Evolutionary conservation across 78 protist genomes (phyloP).

Genomic region (Protostelium mycophagum): DNA sequence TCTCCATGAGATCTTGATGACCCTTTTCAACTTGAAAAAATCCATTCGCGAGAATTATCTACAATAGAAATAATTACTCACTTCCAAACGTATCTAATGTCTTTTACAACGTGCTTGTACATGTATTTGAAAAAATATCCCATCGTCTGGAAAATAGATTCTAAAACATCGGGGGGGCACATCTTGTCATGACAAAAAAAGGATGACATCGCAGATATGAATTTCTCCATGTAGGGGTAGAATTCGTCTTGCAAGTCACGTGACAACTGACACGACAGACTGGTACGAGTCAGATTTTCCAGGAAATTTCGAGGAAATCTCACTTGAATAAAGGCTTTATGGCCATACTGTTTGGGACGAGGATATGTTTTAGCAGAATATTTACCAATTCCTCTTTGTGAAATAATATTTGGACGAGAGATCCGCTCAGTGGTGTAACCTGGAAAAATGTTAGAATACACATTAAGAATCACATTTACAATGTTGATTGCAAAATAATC

Average conservation of each 20-base stretch:
- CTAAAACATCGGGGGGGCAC: not conserved
- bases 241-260: not conserved
- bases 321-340: not conserved
- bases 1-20: no score
- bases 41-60: no score
- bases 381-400: not conserved
- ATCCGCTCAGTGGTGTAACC: not conserved
- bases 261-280: not conserved
- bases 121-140: not conserved
- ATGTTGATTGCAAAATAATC: no score
- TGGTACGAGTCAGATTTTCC: not conserved
- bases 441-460: no score
- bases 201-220: not conserved
- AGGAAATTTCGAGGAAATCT: not conserved
- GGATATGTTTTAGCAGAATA: not conserved
- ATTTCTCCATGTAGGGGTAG: not conserved
- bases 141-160: not conserved
- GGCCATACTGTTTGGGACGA: not conserved
- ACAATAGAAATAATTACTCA: not conserved
- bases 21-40: no score
- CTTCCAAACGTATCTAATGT: not conserved
- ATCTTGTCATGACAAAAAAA: no score
- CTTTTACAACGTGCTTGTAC: not conserved
- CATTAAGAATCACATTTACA: no score
- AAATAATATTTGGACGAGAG: not conserved